Percentiles rank a stretch among this genome's conserved stretches.
These are phyloP conservation scores for Didymella lethalis DNA, from an alignment of 2,329 filamentous ascomycete genomes.

Conservation along the genomic window DNA sequence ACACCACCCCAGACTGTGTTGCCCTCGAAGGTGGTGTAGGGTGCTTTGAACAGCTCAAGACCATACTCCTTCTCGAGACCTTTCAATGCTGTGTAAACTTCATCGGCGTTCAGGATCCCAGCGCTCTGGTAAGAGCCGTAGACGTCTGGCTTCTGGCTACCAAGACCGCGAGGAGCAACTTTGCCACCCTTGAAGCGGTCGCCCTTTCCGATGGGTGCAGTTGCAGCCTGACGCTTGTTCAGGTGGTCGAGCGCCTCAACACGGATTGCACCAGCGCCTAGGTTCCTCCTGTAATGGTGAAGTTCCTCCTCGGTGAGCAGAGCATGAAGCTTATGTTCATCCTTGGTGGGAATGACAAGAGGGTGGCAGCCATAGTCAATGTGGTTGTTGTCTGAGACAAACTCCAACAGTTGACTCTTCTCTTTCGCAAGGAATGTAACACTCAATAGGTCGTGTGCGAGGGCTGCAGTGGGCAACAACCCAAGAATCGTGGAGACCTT, in stretches of 20 bases:
- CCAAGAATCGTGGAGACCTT: slow-evolving; percentile 38
- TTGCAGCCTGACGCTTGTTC: slow-evolving; percentile 38
- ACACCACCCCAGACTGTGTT: slow-evolving; percentile 50
- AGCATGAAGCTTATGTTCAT: slow-evolving; percentile 45
- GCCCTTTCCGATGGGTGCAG: slow-evolving; percentile 49
- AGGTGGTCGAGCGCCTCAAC: slow-evolving; percentile 36
- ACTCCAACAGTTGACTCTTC: slow-evolving; percentile 36
- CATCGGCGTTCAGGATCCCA: slow-evolving; percentile 56
- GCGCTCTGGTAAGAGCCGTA: slow-evolving; percentile 42
- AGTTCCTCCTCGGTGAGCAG: slow-evolving; percentile 38
- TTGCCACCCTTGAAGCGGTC: slow-evolving; percentile 55
- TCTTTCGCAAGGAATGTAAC: slow-evolving; percentile 46
- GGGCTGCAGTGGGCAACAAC: slow-evolving; percentile 34
- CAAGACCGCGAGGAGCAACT: slow-evolving; percentile 54
- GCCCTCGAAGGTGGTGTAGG: slow-evolving; percentile 56
- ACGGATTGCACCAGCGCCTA: slow-evolving; percentile 35
- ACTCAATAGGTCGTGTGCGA: slow-evolving; percentile 39
- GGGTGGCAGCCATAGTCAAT: slow-evolving; percentile 49
- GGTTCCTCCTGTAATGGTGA: slow-evolving; percentile 32
- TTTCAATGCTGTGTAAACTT: slow-evolving; percentile 56
- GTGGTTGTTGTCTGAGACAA: slow-evolving; percentile 41
- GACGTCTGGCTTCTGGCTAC: slow-evolving; percentile 48
- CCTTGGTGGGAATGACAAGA: slow-evolving; percentile 36
- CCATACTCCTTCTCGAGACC: slow-evolving; percentile 55
- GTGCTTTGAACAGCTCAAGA: slow-evolving; percentile 54